Conservation (phyloP, 1,284 basidiomycete genomes). For the Fistulinella cinereoalba region DNA sequence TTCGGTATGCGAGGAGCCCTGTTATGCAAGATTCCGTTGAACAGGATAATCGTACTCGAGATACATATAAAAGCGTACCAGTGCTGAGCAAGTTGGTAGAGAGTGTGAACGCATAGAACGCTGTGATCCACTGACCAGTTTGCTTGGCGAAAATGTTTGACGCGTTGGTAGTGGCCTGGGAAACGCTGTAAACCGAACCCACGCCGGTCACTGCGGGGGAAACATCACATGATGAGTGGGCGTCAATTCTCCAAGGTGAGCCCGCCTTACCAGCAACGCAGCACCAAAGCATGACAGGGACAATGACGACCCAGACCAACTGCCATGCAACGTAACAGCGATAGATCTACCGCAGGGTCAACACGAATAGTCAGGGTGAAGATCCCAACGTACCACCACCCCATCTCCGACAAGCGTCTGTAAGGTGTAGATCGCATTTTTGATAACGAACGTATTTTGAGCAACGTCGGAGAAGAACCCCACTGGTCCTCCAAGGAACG, state of each 20-base stretch:
- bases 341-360: slow-evolving; percentile 22
- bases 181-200: slow-evolving; percentile 10
- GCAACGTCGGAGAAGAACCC: slow-evolving; percentile 20
- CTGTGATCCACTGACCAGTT: slow-evolving; percentile 33
- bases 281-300: slow-evolving; percentile 27
- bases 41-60: not conserved
- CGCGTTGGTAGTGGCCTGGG: slow-evolving; percentile 11
- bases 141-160: slow-evolving; percentile 25
- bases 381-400: slow-evolving; percentile 17
- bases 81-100: slow-evolving; percentile 33
- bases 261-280: slow-evolving; percentile 2
- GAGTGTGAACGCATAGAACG: slow-evolving; percentile 31
- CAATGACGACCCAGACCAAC: slow-evolving; percentile 17
- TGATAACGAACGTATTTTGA: slow-evolving; percentile 21
- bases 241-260: not conserved
- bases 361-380: not conserved
- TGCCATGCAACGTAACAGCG: slow-evolving; percentile 32
- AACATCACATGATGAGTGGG: not conserved
- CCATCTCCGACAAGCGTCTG: slow-evolving; percentile 25
- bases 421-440: slow-evolving; percentile 18
- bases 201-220: slow-evolving; percentile 5
- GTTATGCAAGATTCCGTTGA: not conserved
- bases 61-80: slow-evolving; percentile 14
- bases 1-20: slow-evolving; percentile 4
- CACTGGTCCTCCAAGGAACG: slow-evolving; percentile 17